phyloP scores from a whole-genome alignment of 2,329 filamentous ascomycete species.

The Penicillium palitans region DNA sequence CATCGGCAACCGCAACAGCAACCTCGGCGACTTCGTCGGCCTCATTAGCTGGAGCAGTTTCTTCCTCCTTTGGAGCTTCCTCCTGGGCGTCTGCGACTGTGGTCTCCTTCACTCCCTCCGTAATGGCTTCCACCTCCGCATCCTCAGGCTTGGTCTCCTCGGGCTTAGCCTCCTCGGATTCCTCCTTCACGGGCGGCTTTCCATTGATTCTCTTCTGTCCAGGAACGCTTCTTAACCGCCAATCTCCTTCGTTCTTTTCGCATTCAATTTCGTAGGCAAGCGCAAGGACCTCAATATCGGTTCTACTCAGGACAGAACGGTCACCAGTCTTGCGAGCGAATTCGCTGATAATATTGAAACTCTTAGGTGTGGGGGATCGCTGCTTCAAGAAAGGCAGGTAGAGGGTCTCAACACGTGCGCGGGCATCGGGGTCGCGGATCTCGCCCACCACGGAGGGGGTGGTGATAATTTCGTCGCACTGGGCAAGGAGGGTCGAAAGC shows the following conservation, averaged over 20 bases:
- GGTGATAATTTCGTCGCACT: conserved; percentile 76
- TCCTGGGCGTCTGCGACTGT: conserved; percentile 29
- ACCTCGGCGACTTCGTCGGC: conserved; percentile 27
- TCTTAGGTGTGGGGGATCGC: conserved; percentile 71
- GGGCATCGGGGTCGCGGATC: conserved; percentile 80
- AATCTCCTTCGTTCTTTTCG: conserved; percentile 85
- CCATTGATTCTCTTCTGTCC: conserved; percentile 78
- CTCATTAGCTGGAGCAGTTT: conserved; percentile 15
- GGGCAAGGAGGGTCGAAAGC: conserved; percentile 75
- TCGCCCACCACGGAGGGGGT: conserved; percentile 84
- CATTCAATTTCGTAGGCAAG: conserved; percentile 93
- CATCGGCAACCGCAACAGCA: conserved; percentile 30
- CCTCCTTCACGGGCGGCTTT: conserved; percentile 55
- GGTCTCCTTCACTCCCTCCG: conserved; percentile 30
- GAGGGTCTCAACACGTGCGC: conserved; percentile 77
- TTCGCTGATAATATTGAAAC: conserved; percentile 74
- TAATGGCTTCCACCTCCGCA: conserved; percentile 30
- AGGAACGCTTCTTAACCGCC: conserved; percentile 75
- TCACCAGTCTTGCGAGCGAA: conserved; percentile 92
- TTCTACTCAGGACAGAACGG: conserved; percentile 78
- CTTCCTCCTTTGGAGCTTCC: conserved; percentile 26
- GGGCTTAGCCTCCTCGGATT: conserved; percentile 33
- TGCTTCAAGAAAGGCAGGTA: conserved; percentile 82
- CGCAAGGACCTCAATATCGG: conserved; percentile 86
- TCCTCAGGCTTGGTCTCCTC: conserved; percentile 32